Evolutionary conservation across 768 basidiomycete genomes (phyloP).

Genomic region (Candolleomyces aberdarensis): DNA sequence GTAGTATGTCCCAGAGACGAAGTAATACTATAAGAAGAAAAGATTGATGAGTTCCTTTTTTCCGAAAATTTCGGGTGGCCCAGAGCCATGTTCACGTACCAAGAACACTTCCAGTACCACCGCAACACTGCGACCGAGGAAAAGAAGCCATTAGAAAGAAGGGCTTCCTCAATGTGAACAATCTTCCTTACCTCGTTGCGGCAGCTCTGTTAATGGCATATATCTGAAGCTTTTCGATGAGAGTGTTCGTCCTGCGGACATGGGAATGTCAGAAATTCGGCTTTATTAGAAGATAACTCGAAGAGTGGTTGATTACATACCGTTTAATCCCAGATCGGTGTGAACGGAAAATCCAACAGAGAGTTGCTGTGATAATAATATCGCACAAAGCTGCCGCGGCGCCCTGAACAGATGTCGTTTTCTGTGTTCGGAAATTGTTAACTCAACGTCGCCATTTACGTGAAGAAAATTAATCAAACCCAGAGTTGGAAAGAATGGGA

Average conservation of each 20-base stretch:
- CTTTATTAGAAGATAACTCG: not conserved
- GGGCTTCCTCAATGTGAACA: not conserved
- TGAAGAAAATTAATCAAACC: not conserved
- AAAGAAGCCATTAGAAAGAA: not conserved
- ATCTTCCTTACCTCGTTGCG: constrained; percentile 2
- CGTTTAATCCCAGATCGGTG: constrained; percentile 5
- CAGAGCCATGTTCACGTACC: not conserved
- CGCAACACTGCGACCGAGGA: constrained; percentile 1
- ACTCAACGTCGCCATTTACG: not conserved
- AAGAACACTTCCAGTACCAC: constrained; percentile 3
- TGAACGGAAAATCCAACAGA: constrained; percentile 9
- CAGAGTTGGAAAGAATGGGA: too few species aligned
- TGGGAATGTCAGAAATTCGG: not conserved
- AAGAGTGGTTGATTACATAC: not conserved
- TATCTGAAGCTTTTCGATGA: constrained; percentile 6
- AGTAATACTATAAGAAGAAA: constrained; percentile 3
- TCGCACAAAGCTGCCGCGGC: constrained; percentile 8
- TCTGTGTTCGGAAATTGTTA: not conserved
- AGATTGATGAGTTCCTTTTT: not conserved
- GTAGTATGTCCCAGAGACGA: constrained; percentile 8
- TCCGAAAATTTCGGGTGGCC: not conserved
- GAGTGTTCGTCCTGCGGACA: constrained; percentile 4
- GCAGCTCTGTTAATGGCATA: constrained; percentile 8
- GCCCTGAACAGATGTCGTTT: constrained; percentile 8
- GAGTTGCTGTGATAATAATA: constrained; percentile 4